Conservation (phyloP, 2,329 filamentous ascomycete genomes). For the Pseudonectria buxi region DNA sequence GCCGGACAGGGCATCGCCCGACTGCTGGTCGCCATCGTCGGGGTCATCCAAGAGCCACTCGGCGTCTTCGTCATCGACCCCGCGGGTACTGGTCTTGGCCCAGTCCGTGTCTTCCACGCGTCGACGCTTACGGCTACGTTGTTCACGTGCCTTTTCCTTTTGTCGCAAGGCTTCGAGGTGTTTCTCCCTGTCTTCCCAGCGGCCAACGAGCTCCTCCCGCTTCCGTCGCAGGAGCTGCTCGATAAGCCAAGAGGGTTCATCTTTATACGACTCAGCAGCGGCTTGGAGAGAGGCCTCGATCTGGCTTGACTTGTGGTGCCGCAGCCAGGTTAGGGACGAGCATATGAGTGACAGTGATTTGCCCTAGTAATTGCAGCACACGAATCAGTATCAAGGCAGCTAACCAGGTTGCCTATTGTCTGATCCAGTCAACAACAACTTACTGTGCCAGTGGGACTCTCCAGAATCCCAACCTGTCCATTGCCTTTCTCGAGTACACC, state of each 20-base stretch:
- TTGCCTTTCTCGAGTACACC: constrained; percentile 62
- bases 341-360: constrained; percentile 92
- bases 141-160: constrained; percentile 53
- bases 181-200: constrained; percentile 68
- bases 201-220: constrained; percentile 56
- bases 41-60: constrained; percentile 68
- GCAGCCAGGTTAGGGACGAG: constrained; percentile 83
- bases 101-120: constrained; percentile 32
- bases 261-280: constrained; percentile 41
- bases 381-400: constrained; percentile 4
- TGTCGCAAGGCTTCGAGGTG: constrained; percentile 59
- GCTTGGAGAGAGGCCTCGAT: constrained; percentile 47
- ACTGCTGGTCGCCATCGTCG: constrained; percentile 41
- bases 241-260: constrained; percentile 79
- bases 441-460: constrained; percentile 82
- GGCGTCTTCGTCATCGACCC: constrained; percentile 48
- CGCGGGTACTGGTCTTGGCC: constrained; percentile 10
- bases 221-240: constrained; percentile 68
- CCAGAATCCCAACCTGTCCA: constrained; percentile 79
- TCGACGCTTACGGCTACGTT: constrained; percentile 40
- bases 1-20: constrained; percentile 40
- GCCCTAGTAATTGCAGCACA: constrained; percentile 48
- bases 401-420: too few species aligned
- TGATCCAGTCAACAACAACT: constrained; percentile 11
- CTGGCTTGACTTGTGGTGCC: constrained; percentile 62